Evolutionary conservation across 2,329 filamentous ascomycete genomes (phyloP), one percentile per base, ranked within the genome.

Genomic region (Dichotomopilus funicola): DNA sequence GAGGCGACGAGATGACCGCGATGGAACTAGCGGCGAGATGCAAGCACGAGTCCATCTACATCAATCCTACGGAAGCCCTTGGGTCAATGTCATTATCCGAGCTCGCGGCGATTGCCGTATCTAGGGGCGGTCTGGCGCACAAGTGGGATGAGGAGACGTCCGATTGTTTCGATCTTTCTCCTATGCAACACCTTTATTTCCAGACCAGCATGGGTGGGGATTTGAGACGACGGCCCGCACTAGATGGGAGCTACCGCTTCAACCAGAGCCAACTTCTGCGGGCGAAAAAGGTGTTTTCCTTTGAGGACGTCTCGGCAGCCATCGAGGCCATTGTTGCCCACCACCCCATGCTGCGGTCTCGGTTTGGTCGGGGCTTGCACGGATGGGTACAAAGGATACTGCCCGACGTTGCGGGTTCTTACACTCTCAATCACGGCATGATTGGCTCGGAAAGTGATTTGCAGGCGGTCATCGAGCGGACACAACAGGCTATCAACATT

Each of bases 101-200:
- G 49, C 65, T 76, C 5, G 71, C 73, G 8, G 59, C 63, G 3
- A 59, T 72, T 44, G 73, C 71, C 1, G 67, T 62, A 4, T 65
- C 69, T 10, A 67, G 66, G 10, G 67, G 65, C 5, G 63, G 64
- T 8, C 56, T 68, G 45, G 63, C 62, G 3, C 64, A 65, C 11
- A 63, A 65, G 13, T 68, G 69, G 61, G 67, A 65, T 36, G 72
- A 71, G 31, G 63, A 70, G 40, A 63, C 63, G 1, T 54, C 63
- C 7, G 71, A 72, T 19, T 68, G 57, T 36, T 80, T 78, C 59
- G 73, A 74, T 8, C 69, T 81, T 8, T 76, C 78, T 1, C 73
- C 78, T 3, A 80, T 80, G 73, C 78, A 81, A 65, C 74, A 76
- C 53, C 68, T 81, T 4, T 78, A 78, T 62, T 79, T 81, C 51